These are phyloP conservation scores for Sphaerulina vaccinii DNA, from an alignment of 2,329 filamentous ascomycete species.

Conservation along the genomic window DNA sequence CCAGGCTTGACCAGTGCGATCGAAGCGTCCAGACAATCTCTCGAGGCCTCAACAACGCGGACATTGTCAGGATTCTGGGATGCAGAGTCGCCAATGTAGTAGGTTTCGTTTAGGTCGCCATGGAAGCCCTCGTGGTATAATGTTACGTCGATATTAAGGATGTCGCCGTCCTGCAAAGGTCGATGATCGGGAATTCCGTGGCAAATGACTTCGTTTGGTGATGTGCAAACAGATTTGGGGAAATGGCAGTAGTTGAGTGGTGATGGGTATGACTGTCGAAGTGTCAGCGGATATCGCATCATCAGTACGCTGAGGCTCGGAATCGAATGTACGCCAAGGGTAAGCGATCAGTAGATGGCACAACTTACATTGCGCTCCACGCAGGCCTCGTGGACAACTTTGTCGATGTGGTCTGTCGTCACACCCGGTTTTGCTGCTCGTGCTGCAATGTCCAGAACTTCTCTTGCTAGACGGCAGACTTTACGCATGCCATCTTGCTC, in stretches of 20 bases:
- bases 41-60: constrained; percentile 83
- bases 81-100: constrained; percentile 91
- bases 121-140: constrained; percentile 95
- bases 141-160: constrained; percentile 94
- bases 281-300: constrained; percentile 11
- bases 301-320: not conserved
- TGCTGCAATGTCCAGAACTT: constrained; percentile 90
- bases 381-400: constrained; percentile 91
- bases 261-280: constrained; percentile 81
- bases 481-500: constrained; percentile 89
- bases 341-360: not conserved
- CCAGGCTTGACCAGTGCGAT: constrained; percentile 93
- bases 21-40: constrained; percentile 85
- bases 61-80: constrained; percentile 81
- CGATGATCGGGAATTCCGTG: constrained; percentile 96
- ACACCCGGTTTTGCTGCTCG: constrained; percentile 83
- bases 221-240: constrained; percentile 97
- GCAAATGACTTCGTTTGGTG: constrained; percentile 95
- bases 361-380: constrained; percentile 79
- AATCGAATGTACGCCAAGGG: too few relatives aligned
- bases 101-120: constrained; percentile 96
- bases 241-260: constrained; percentile 94
- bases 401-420: constrained; percentile 92
- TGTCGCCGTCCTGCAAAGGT: constrained; percentile 84
- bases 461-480: constrained; percentile 80